Evolutionary conservation across 495 filamentous ascomycete genomes (phyloP).

Genomic region (Podospora didyma): DNA sequence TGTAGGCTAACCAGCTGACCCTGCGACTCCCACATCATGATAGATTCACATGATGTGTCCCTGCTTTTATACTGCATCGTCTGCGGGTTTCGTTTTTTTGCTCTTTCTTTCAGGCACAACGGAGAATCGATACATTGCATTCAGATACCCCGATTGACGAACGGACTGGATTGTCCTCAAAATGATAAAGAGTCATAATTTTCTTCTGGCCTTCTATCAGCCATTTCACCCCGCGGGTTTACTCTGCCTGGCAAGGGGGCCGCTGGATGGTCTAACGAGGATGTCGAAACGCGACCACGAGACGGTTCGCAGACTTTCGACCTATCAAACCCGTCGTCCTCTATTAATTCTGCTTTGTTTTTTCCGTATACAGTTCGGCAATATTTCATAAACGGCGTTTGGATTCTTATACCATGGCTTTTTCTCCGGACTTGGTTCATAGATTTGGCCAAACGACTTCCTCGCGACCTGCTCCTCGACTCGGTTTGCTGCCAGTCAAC

Average conservation of each 20-base stretch:
- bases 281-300: not conserved
- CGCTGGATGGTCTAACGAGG: not conserved
- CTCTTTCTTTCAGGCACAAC: conserved; percentile 21
- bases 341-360: conserved; percentile 21
- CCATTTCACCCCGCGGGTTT: not conserved
- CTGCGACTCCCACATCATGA: not conserved
- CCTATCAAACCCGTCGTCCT: conserved; percentile 10
- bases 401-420: conserved; percentile 16
- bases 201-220: not conserved
- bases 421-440: conserved; percentile 21
- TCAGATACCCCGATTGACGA: conserved; percentile 34
- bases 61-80: conserved; percentile 21
- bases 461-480: not conserved
- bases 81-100: conserved; percentile 14
- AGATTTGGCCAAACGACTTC: conserved; percentile 28
- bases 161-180: conserved; percentile 10
- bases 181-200: conserved; percentile 8
- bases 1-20: conserved; percentile 42
- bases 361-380: conserved; percentile 32
- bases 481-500: not conserved
- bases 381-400: conserved; percentile 35
- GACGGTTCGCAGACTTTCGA: not conserved
- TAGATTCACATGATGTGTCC: conserved; percentile 1
- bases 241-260: not conserved
- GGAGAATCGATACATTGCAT: conserved; percentile 37